A percentile compares a stretch with the other conserved stretches of the same genome.
These are phyloP conservation scores for Canavalia gladiata DNA, from an alignment of 306 rosid genomes.

Conservation along the genomic window DNA sequence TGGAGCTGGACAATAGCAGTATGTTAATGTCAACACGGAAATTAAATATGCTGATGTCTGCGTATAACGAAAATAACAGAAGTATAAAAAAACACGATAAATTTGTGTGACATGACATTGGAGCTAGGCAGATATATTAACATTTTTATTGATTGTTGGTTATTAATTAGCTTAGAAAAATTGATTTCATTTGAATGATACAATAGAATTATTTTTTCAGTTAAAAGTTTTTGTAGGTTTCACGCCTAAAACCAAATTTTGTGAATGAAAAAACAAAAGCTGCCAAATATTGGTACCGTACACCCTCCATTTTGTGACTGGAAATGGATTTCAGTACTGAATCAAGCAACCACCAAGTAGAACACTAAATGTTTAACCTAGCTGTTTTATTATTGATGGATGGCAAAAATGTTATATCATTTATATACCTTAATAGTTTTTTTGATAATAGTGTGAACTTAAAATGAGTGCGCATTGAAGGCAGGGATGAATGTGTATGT, in stretches of 20 bases:
- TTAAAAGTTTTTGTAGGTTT: no score
- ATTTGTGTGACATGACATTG: not conserved
- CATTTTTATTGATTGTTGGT: not conserved
- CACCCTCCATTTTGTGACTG: not conserved
- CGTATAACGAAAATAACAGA: not conserved
- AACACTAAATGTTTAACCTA: not conserved
- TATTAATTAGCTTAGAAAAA: no score
- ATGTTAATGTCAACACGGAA: no score
- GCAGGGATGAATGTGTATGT: not conserved
- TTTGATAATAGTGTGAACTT: conserved; percentile 2
- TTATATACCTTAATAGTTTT: not conserved
- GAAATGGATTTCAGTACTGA: not conserved
- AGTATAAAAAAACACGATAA: not conserved
- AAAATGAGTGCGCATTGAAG: not conserved
- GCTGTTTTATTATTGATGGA: not conserved
- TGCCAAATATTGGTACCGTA: not conserved
- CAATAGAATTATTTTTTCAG: no score
- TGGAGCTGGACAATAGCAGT: no score
- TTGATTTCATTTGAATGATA: no score
- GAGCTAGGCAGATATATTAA: not conserved
- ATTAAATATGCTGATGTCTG: no score
- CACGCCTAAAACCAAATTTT: no score
- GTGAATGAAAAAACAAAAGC: not conserved
- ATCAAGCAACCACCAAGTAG: not conserved
- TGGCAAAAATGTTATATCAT: not conserved